Evolutionary conservation across 176 grass and related monocot species (phyloP).

Genomic region (Lolium rigidum): DNA sequence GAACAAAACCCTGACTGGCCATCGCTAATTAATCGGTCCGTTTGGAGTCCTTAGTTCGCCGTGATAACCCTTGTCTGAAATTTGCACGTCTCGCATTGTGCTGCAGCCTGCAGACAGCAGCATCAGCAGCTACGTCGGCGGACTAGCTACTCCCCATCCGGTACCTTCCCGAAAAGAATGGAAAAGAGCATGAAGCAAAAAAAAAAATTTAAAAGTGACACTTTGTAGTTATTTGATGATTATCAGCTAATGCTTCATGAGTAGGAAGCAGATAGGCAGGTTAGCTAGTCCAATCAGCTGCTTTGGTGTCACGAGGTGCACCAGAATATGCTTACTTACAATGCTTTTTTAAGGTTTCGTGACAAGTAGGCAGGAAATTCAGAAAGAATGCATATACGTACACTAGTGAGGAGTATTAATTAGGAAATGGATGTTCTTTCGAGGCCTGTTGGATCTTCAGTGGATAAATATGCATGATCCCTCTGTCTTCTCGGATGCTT

Average conservation of each 20-base stretch:
- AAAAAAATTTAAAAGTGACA: background rate
- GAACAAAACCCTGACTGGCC: no score
- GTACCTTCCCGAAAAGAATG: background rate
- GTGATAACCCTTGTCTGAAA: no score
- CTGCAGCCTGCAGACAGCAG: no score
- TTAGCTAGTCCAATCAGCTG: constrained; percentile 9
- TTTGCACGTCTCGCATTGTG: no score
- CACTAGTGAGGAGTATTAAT: background rate
- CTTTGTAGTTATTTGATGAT: background rate
- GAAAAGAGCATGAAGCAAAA: background rate
- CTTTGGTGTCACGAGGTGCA: background rate
- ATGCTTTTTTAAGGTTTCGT: constrained; percentile 37
- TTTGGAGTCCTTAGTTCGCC: no score
- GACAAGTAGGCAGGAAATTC: constrained; percentile 13
- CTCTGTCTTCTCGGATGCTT: background rate
- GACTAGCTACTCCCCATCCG: background rate
- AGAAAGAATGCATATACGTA: background rate
- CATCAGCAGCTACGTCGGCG: background rate
- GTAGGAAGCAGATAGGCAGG: constrained; percentile 8
- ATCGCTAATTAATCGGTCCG: no score
- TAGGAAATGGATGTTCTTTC: background rate
- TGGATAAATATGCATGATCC: constrained; percentile 7
- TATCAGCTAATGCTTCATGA: constrained; percentile 30
- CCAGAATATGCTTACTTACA: constrained; percentile 6
- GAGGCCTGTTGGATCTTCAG: background rate